Percentiles rank a stretch among this genome's conserved stretches.
Evolutionary conservation across 805 yeast genomes (phyloP).

Genomic region (Jamesozyma jinghongensis): DNA sequence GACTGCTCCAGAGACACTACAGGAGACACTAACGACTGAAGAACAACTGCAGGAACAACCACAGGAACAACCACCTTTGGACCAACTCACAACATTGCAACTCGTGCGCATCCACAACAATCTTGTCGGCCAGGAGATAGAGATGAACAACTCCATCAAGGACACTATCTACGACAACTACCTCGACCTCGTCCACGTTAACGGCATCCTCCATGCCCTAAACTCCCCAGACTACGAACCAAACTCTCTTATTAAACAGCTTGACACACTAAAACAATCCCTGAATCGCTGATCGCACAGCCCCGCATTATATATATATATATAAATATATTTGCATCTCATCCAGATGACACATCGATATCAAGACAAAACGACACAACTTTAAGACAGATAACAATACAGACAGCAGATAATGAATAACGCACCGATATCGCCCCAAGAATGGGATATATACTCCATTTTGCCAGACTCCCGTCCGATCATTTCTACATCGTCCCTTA

Average conservation of each 20-base stretch:
- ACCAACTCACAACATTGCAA: constrained; percentile 14
- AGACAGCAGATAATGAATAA: not conserved
- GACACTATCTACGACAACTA: constrained; percentile 68
- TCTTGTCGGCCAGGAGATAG: constrained; percentile 23
- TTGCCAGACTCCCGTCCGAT: constrained; percentile 35
- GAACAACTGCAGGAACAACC: no score
- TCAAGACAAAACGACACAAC: not conserved
- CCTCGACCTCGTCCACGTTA: constrained; percentile 61
- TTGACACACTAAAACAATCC: no score
- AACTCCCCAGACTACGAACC: not conserved
- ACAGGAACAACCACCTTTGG: not conserved
- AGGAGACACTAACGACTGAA: not conserved
- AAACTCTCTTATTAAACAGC: not conserved
- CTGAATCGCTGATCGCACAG: no score
- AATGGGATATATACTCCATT: constrained; percentile 39
- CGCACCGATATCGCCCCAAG: constrained; percentile 39
- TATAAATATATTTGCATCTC: no score
- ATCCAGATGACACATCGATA: no score
- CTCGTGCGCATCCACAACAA: constrained; percentile 22
- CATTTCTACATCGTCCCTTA: constrained; percentile 52
- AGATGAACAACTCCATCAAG: constrained; percentile 41
- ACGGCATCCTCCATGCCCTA: constrained; percentile 37
- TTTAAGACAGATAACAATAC: not conserved
- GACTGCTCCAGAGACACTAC: not conserved
- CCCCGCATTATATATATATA: no score